These are phyloP conservation scores for Cyclotella baltica DNA, from an alignment of 108 stramenopile genomes.

Conservation along the genomic window DNA sequence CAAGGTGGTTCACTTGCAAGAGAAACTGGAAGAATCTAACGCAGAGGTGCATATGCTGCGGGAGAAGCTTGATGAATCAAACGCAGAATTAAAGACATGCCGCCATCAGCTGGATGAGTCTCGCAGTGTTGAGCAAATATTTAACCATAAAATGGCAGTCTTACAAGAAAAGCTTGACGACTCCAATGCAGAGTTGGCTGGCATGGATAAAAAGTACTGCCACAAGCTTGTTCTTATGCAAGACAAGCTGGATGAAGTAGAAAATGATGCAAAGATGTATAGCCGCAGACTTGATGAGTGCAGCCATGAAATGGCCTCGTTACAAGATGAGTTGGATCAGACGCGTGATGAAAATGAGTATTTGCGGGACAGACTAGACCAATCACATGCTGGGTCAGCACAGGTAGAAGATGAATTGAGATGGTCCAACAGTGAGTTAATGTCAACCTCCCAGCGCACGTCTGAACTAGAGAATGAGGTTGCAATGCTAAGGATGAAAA, in stretches of 20 bases:
- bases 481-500: background rate
- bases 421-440: background rate
- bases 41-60: too few species aligned
- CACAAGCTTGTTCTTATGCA: too few species aligned
- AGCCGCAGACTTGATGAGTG: too few species aligned
- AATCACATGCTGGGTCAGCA: background rate
- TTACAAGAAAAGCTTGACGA: background rate
- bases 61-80: too few species aligned
- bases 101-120: too few species aligned
- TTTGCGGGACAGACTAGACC: background rate
- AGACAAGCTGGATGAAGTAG: too few species aligned
- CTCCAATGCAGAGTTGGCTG: background rate
- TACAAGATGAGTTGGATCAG: background rate
- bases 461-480: background rate
- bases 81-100: too few species aligned
- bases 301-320: background rate
- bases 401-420: conserved; percentile 8
- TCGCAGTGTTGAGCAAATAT: too few species aligned
- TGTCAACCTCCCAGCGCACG: background rate
- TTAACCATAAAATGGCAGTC: background rate
- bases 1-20: background rate
- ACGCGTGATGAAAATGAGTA: background rate
- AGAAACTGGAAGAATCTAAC: too few species aligned
- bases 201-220: too few species aligned
- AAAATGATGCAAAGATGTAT: too few species aligned